Base-by-base conservation (phyloP, 2,329 filamentous ascomycete genomes). In the Shiraia sp. region DNA sequence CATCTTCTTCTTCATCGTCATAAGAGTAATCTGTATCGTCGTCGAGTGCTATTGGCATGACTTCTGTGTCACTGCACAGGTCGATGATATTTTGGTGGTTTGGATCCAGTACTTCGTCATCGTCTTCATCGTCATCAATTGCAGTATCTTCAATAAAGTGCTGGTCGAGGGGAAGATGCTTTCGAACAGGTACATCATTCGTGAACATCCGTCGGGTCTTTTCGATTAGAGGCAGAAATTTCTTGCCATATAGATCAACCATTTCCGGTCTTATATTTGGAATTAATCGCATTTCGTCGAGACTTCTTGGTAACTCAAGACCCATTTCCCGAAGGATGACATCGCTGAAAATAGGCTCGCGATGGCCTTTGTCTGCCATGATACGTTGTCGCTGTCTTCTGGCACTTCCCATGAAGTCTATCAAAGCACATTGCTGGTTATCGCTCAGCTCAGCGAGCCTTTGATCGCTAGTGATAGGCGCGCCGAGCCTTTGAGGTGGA, bases 291-390 rank as follows among this genome's bases (percentile, higher is more conserved):
- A 93, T 87, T 42, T 82, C 73, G 12, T 80, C 77, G 8, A 81
- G 57, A 7, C 75, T 81, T 6, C 73, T 75, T 1, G 87, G 87
- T 75, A 87, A 86, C 24, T 75, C 69, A 35, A 90, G 81, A 10
- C 81, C 85, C 86, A 93, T 91, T 53, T 86, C 79, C 25, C 84
- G 81, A 36, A 90, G 77, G 10, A 88, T 77, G 15, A 75, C 76
- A 46, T 90, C 85, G 0, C 82, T 83, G 61, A 93, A 93, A 1
- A 77, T 76, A 3, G 79, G 76, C 15, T 75, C 73, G 7, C 80
- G 77, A 23, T 86, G 68, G 4, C 75, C 73, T 36, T 80, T 80
- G 16, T 74, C 73, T 48, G 82, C 80, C 54, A 85, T 79, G 16
- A 91, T 73, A 1, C 76, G 72, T 54, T 84, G 80, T 53, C 86